A percentile compares a stretch with the other conserved stretches of the same genome.
These are phyloP conservation scores for Mortierella sp. DNA, from an alignment of 371 early-diverging fungal genomes.

Conservation along the genomic window DNA sequence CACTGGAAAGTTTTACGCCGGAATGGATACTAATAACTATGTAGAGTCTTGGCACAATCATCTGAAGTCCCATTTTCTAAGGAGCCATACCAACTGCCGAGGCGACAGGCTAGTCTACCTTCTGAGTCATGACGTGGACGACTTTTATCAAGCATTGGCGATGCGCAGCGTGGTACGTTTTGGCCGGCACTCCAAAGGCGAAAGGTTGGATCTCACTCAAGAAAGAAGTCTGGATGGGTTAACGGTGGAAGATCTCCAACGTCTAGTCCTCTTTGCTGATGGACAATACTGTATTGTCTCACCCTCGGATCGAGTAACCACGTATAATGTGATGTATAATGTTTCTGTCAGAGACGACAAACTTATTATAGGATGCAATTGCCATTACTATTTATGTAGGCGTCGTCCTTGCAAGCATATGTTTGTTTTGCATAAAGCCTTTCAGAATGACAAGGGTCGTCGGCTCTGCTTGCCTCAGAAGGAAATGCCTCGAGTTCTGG, in stretches of 20 bases:
- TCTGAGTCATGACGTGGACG: not conserved
- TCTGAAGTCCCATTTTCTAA: slow-evolving; percentile 15
- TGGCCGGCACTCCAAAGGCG: not conserved
- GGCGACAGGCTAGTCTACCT: slow-evolving; percentile 13
- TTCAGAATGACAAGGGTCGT: not conserved
- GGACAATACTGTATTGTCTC: not conserved
- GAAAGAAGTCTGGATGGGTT: not conserved
- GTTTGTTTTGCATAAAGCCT: not conserved
- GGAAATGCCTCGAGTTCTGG: too few species aligned
- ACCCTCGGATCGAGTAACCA: too few species aligned
- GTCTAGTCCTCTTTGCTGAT: not conserved
- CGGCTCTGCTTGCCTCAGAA: too few species aligned
- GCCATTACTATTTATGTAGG: not conserved
- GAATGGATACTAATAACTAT: slow-evolving; percentile 39
- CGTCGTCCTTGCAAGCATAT: not conserved
- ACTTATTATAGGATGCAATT: not conserved
- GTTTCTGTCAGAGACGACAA: not conserved
- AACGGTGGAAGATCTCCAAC: not conserved
- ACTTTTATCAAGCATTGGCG: not conserved
- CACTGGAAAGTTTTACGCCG: not conserved
- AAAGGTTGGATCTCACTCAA: not conserved
- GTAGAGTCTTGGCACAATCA: slow-evolving; percentile 40
- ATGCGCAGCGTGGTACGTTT: not conserved
- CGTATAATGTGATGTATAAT: too few species aligned
- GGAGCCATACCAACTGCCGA: not conserved